A percentile compares a stretch with the other conserved stretches of the same genome.
phyloP scores from a whole-genome alignment of 2,329 filamentous ascomycete genomes.

The Fusarium newnesense region DNA sequence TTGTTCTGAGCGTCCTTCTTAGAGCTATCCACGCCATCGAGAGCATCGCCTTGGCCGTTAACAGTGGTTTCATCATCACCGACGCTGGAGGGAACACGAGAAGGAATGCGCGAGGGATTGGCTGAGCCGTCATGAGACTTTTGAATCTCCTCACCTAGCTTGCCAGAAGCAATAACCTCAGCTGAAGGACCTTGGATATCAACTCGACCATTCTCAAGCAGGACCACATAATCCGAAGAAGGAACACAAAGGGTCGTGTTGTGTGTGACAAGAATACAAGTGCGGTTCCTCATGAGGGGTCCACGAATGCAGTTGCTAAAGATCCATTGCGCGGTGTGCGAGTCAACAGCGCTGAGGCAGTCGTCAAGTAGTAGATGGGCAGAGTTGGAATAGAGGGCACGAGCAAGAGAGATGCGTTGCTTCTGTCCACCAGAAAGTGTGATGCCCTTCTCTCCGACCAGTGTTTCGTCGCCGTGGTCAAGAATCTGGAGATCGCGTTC shows the following conservation, averaged over 20 bases:
- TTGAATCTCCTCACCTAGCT: conserved; percentile 84
- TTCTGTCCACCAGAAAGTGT: conserved; percentile 97
- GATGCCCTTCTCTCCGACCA: conserved; percentile 97
- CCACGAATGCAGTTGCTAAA: conserved; percentile 93
- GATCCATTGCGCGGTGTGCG: conserved; percentile 97
- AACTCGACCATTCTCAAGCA: conserved; percentile 88
- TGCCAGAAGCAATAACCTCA: conserved; percentile 86
- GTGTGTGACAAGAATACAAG: conserved; percentile 95
- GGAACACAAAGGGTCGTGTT: conserved; percentile 91
- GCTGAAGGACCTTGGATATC: conserved; percentile 78
- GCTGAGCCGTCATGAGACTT: conserved; percentile 78
- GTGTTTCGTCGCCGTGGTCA: conserved; percentile 89
- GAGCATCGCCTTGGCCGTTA: conserved; percentile 58
- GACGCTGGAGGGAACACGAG: conserved; percentile 79
- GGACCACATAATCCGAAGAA: conserved; percentile 80
- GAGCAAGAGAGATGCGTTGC: conserved; percentile 95
- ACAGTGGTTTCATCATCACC: conserved; percentile 71
- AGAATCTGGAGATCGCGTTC: conserved; percentile 93
- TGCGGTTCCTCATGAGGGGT: conserved; percentile 86
- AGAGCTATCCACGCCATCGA: conserved; percentile 58
- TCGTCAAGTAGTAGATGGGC: conserved; percentile 92
- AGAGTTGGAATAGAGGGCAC: conserved; percentile 95
- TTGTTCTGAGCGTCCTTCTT: conserved; percentile 59
- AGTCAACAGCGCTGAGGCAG: conserved; percentile 95
- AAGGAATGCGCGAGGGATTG: conserved; percentile 77